A percentile compares a stretch with the other conserved stretches of the same genome.
These are phyloP conservation scores for Russula olivacea DNA, from an alignment of 768 basidiomycete species.

Conservation along the genomic window DNA sequence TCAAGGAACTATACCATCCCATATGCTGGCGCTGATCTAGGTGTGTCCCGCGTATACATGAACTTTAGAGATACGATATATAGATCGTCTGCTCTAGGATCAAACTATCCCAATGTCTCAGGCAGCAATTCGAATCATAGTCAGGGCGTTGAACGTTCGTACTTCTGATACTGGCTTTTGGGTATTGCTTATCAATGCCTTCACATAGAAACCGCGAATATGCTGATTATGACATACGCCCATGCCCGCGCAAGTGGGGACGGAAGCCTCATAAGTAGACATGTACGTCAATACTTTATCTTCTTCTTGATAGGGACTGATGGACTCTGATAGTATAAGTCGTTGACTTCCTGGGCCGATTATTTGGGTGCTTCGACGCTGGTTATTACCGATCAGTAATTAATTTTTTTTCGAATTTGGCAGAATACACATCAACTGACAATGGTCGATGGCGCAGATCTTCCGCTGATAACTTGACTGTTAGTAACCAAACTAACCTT, in stretches of 20 bases:
- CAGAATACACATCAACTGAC: conserved; percentile 28
- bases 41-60: conserved; percentile 1
- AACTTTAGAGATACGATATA: background rate
- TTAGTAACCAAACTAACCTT: conserved; percentile 58
- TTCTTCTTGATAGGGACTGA: background rate
- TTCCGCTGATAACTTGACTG: conserved; percentile 10
- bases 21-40: conserved; percentile 26
- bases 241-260: conserved; percentile 30
- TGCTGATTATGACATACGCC: conserved; percentile 34
- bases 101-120: conserved; percentile 12
- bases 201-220: conserved; percentile 31
- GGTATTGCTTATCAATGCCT: background rate
- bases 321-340: conserved; percentile 24
- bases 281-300: conserved; percentile 14
- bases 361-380: conserved; percentile 36
- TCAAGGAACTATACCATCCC: conserved; percentile 19
- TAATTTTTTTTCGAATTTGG: conserved; percentile 45
- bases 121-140: conserved; percentile 2
- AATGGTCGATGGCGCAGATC: conserved; percentile 15
- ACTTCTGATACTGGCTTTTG: background rate
- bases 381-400: conserved; percentile 50
- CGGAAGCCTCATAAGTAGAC: conserved; percentile 26
- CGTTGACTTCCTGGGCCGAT: conserved; percentile 32
- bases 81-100: conserved; percentile 4
- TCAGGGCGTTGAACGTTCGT: conserved; percentile 19